Conservation (phyloP, 495 filamentous ascomycete genomes). For the Pseudoneurospora amorphoporcata region DNA sequence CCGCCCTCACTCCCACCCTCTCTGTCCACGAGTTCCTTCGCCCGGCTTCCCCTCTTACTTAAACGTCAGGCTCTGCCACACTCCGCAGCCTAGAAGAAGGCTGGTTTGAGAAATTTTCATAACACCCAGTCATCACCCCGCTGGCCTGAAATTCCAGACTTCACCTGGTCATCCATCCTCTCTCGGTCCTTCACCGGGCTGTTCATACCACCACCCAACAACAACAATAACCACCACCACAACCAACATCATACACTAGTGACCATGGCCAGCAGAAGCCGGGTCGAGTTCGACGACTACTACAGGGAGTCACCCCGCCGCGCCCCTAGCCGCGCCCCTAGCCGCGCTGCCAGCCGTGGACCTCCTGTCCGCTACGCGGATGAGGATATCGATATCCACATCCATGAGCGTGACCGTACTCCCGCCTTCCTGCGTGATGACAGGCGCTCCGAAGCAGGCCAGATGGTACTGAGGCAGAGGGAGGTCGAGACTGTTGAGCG, state of each 20-base stretch:
- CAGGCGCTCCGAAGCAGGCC: conserved; percentile 27
- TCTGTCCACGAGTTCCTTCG: not conserved
- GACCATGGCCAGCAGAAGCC: conserved; percentile 20
- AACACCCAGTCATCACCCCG: not conserved
- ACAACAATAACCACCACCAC: not conserved
- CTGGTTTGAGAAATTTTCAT: not conserved
- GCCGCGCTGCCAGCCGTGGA: conserved; percentile 13
- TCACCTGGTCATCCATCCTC: not conserved
- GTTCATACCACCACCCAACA: conserved; percentile 4
- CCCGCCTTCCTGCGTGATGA: conserved; percentile 32
- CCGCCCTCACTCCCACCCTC: conserved; percentile 1
- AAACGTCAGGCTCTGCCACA: not conserved
- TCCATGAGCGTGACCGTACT: conserved; percentile 28
- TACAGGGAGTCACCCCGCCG: conserved; percentile 20
- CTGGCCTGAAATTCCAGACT: not conserved
- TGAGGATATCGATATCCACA: conserved; percentile 25
- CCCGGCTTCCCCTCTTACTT: not conserved
- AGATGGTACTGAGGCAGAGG: conserved; percentile 33
- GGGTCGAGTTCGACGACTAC: conserved; percentile 35
- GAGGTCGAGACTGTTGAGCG: conserved; percentile 37
- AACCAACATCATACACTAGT: conserved; percentile 4
- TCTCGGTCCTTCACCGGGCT: not conserved
- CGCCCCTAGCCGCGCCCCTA: conserved; percentile 16
- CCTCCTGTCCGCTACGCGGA: conserved; percentile 27
- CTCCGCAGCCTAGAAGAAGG: not conserved